These are phyloP conservation scores for Lactarius akahatsu DNA, from an alignment of 768 basidiomycete species.

Conservation along the genomic window DNA sequence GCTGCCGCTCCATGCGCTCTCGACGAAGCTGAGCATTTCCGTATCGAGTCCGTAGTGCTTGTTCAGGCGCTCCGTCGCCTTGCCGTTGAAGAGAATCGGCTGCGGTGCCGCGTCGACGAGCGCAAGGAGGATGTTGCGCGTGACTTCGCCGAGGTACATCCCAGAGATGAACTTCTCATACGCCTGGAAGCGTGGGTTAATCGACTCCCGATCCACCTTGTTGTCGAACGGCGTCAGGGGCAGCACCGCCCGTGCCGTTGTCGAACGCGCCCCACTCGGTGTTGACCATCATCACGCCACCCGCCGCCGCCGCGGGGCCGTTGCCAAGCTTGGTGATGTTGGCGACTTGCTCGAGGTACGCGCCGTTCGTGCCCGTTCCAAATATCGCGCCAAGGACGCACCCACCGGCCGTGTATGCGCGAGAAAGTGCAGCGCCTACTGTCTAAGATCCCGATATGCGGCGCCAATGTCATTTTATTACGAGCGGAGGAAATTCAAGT, in stretches of 20 bases:
- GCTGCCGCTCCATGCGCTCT: constrained; percentile 66
- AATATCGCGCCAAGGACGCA: constrained; percentile 91
- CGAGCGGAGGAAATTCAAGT: not conserved
- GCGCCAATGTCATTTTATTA: not conserved
- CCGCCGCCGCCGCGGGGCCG: constrained; percentile 53
- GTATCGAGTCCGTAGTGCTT: constrained; percentile 94
- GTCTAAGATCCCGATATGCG: constrained; percentile 52
- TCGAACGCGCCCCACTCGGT: constrained; percentile 99
- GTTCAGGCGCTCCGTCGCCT: constrained; percentile 70
- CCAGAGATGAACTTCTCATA: constrained; percentile 99
- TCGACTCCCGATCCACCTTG: constrained; percentile 87
- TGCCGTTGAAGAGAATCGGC: constrained; percentile 77
- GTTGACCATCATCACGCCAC: constrained; percentile 90
- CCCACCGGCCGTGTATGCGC: constrained; percentile 90
- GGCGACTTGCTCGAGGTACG: constrained; percentile 85
- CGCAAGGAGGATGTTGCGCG: constrained; percentile 79
- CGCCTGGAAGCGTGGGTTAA: constrained; percentile 90
- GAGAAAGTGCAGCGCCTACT: constrained; percentile 89
- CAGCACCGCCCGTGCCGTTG: constrained; percentile 82
- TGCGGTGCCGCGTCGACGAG: constrained; percentile 74
- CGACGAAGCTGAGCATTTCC: constrained; percentile 83
- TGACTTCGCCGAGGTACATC: constrained; percentile 97
- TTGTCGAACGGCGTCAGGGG: constrained; percentile 91
- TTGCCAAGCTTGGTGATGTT: constrained; percentile 85
- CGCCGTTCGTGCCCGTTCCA: constrained; percentile 98